phyloP scores from a whole-genome alignment of 768 basidiomycete species.

The Gloeopeniophorella convolvens region DNA sequence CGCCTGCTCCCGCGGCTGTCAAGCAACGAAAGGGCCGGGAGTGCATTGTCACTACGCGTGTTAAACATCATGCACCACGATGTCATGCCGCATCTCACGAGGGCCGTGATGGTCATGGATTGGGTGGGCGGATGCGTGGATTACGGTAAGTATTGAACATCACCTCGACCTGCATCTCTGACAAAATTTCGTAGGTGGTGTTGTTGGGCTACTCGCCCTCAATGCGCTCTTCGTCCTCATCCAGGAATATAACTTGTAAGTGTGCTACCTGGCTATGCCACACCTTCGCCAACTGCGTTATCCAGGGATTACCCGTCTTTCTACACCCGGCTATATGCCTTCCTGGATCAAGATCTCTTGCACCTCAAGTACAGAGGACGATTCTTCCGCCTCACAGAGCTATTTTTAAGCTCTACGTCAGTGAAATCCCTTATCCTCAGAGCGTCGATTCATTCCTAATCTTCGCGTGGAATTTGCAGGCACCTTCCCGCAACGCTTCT shows the following conservation, averaged over 20 bases:
- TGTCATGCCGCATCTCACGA: slow-evolving; percentile 76
- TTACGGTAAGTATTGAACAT: slow-evolving; percentile 43
- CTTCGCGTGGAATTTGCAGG: slow-evolving; percentile 32
- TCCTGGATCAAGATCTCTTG: slow-evolving; percentile 81
- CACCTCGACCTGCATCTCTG: neutral
- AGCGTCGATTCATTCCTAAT: slow-evolving; percentile 26
- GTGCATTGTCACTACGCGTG: slow-evolving; percentile 44
- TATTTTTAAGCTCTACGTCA: slow-evolving; percentile 89
- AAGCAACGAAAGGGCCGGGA: slow-evolving; percentile 28
- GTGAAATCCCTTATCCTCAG: neutral
- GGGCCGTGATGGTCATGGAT: slow-evolving; percentile 80
- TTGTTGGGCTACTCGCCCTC: slow-evolving; percentile 79
- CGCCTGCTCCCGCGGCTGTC: slow-evolving; percentile 57
- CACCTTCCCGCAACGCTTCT: slow-evolving; percentile 88
- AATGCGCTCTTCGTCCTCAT: slow-evolving; percentile 91
- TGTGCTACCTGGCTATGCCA: too few species aligned
- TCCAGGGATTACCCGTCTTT: slow-evolving; percentile 91
- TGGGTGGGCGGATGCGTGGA: slow-evolving; percentile 86
- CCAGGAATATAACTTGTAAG: slow-evolving; percentile 88
- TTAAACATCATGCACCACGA: slow-evolving; percentile 78
- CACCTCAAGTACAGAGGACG: slow-evolving; percentile 91
- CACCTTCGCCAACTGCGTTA: too few species aligned
- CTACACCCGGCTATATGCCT: slow-evolving; percentile 85
- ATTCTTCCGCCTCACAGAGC: slow-evolving; percentile 88
- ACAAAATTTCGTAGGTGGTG: slow-evolving; percentile 49